Evolutionary conservation across 139 green algal species (phyloP).

Genomic region (Haematococcus sp.): DNA sequence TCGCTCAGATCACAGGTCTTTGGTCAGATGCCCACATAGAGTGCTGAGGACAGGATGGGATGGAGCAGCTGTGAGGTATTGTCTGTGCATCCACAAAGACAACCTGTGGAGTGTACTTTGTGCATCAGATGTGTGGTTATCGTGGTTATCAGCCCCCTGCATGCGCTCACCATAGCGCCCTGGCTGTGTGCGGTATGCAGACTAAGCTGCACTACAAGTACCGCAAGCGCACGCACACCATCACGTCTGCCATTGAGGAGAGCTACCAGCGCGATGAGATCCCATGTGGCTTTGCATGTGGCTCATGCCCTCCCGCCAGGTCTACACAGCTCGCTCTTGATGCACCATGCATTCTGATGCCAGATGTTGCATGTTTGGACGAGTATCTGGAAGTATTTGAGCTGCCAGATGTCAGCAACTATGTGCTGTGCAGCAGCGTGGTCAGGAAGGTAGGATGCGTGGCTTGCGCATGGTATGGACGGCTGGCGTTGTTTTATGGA

Average conservation of each 20-base stretch:
- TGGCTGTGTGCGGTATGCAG: not conserved
- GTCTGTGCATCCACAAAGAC: no score
- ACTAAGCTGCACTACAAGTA: constrained; percentile 37
- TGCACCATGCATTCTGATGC: constrained; percentile 38
- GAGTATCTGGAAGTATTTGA: constrained; percentile 53
- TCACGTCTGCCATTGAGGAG: constrained; percentile 31
- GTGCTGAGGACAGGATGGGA: no score
- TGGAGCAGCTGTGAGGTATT: no score
- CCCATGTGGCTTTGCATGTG: constrained; percentile 21
- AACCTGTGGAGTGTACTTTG: no score
- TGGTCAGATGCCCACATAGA: no score
- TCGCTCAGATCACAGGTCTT: no score
- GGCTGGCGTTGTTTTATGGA: no score
- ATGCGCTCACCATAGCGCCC: no score
- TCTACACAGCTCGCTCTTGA: constrained; percentile 5
- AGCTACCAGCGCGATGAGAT: constrained; percentile 41
- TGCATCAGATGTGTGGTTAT: no score
- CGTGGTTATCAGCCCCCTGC: no score
- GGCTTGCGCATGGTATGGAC: not conserved
- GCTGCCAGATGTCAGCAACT: constrained; percentile 34
- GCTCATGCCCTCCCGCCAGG: not conserved
- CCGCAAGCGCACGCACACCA: constrained; percentile 31
- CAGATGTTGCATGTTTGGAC: constrained; percentile 30
- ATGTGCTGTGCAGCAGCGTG: constrained; percentile 32
- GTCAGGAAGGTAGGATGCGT: constrained; percentile 10